A percentile compares a stretch with the other conserved stretches of the same genome.
phyloP scores from a whole-genome alignment of 2,329 filamentous ascomycete genomes.

The Penicillium capsulatum region DNA sequence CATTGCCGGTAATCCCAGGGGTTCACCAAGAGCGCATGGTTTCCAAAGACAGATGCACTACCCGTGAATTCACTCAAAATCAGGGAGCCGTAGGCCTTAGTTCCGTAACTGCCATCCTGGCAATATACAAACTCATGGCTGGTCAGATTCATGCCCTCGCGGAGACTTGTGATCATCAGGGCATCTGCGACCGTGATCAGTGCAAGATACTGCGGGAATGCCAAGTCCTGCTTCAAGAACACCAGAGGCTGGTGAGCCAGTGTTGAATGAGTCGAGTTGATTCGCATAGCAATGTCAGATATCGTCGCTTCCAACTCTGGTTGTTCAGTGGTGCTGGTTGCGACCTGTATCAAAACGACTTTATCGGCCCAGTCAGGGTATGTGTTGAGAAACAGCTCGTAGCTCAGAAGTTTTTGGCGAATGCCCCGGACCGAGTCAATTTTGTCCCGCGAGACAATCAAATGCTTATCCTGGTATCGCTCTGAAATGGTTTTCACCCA shows the following conservation, averaged over 20 bases:
- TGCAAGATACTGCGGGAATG: slow-evolving; percentile 88
- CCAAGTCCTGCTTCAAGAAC: slow-evolving; percentile 91
- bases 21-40: slow-evolving; percentile 79
- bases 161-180: slow-evolving; percentile 89
- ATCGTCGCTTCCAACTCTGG: slow-evolving; percentile 82
- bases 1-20: slow-evolving; percentile 93
- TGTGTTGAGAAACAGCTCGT: slow-evolving; percentile 89
- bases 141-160: slow-evolving; percentile 96
- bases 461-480: slow-evolving; percentile 78
- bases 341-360: slow-evolving; percentile 89
- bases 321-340: slow-evolving; percentile 83
- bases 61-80: slow-evolving; percentile 96
- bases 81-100: slow-evolving; percentile 79
- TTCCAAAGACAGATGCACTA: slow-evolving; percentile 77
- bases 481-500: slow-evolving; percentile 80
- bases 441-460: slow-evolving; percentile 92
- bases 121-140: slow-evolving; percentile 92
- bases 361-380: slow-evolving; percentile 84
- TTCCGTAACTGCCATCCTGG: slow-evolving; percentile 71
- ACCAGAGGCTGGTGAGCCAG: slow-evolving; percentile 88
- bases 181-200: slow-evolving; percentile 84
- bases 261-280: slow-evolving; percentile 87
- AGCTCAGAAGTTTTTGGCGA: slow-evolving; percentile 85
- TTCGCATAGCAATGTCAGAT: slow-evolving; percentile 88
- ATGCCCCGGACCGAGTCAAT: slow-evolving; percentile 89